phyloP scores from a whole-genome alignment of 2,329 filamentous ascomycete genomes.

The Venturia carpophila region DNA sequence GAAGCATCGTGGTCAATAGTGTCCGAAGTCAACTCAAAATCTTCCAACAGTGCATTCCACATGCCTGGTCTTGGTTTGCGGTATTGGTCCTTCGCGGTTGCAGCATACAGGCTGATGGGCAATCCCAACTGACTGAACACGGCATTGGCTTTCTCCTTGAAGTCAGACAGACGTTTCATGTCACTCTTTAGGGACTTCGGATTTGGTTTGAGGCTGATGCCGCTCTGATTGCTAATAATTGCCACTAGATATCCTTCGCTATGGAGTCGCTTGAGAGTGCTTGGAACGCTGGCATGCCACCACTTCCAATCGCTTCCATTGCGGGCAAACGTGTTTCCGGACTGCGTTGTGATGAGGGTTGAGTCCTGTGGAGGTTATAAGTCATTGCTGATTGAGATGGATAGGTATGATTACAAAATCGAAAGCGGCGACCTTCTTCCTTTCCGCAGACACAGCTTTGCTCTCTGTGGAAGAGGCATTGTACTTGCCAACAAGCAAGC shows the following conservation, averaged over 20 bases:
- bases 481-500: slow-evolving; percentile 71
- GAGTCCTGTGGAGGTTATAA: slow-evolving; percentile 55
- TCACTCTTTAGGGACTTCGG: slow-evolving; percentile 61
- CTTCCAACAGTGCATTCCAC: slow-evolving; percentile 63
- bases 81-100: slow-evolving; percentile 71
- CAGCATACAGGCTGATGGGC: slow-evolving; percentile 75
- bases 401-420: slow-evolving; percentile 28
- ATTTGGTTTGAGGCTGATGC: slow-evolving; percentile 67
- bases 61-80: slow-evolving; percentile 84
- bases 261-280: slow-evolving; percentile 58
- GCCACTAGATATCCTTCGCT: slow-evolving; percentile 64
- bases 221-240: slow-evolving; percentile 84
- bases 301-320: slow-evolving; percentile 82
- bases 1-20: slow-evolving; percentile 63
- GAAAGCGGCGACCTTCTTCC: slow-evolving; percentile 55
- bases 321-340: slow-evolving; percentile 68
- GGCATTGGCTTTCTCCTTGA: slow-evolving; percentile 69
- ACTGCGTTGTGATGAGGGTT: slow-evolving; percentile 72
- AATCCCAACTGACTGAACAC: slow-evolving; percentile 66
- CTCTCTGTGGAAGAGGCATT: slow-evolving; percentile 32
- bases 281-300: slow-evolving; percentile 71
- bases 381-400: background rate
- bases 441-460: slow-evolving; percentile 19
- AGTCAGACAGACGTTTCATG: slow-evolving; percentile 63
- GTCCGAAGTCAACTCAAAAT: slow-evolving; percentile 37